Conservation (phyloP, 306 rosid genomes). For the Quercus suber region DNA sequence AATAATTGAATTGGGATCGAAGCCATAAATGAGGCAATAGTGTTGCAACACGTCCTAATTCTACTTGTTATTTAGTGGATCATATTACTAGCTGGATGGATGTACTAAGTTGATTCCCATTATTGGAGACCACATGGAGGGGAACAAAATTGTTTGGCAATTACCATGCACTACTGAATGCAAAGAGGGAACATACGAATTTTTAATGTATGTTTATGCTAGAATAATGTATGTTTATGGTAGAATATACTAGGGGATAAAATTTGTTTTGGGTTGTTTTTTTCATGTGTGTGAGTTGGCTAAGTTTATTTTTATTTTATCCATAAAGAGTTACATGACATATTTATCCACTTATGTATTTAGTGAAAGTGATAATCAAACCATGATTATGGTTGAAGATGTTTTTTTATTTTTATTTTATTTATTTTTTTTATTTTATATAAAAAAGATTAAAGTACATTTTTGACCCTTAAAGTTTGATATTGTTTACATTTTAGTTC, state of each 20-base stretch:
- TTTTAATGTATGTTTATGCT: neutral
- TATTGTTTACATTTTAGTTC: no score
- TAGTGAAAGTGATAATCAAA: no score
- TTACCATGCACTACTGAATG: neutral
- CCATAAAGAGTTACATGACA: neutral
- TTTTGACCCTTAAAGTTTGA: no score
- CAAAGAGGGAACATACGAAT: neutral
- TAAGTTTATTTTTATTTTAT: constrained; percentile 1
- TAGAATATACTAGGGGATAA: constrained; percentile 2
- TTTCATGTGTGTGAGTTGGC: neutral
- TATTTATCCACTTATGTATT: no score
- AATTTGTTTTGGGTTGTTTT: constrained; percentile 1
- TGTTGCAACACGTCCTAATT: constrained; percentile 31
- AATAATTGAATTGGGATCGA: constrained; percentile 45
- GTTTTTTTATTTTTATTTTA: no score
- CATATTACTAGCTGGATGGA: neutral
- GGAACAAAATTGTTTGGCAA: constrained; percentile 22
- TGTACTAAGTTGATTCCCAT: constrained; percentile 27
- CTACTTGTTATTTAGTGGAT: constrained; percentile 34
- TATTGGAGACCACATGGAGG: constrained; percentile 50
- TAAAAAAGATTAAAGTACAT: no score
- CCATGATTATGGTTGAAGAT: no score
- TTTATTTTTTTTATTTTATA: no score
- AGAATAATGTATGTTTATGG: neutral
- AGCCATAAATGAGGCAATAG: constrained; percentile 30